phyloP scores from a whole-genome alignment of 441 rosid species.

The Gossypium lobatum region DNA sequence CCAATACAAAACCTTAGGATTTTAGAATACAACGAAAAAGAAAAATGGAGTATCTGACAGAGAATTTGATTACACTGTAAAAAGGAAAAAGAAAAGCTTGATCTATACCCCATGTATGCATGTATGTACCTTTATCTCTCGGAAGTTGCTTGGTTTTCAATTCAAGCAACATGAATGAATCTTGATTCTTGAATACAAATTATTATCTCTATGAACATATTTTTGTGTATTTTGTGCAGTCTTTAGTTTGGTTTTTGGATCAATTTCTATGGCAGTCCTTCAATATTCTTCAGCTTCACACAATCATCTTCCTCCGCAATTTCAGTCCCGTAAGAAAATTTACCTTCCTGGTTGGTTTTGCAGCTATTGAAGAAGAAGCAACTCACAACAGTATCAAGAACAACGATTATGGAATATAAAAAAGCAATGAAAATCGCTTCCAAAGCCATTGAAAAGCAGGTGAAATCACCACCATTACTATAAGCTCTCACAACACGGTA shows the following conservation, averaged over 20 bases:
- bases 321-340: conserved; percentile 19
- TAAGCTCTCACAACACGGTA: conserved; percentile 29
- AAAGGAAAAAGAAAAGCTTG: too few species aligned
- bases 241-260: too few species aligned
- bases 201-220: too few species aligned
- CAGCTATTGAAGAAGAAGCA: conserved; percentile 15
- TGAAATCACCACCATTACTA: conserved; percentile 9
- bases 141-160: not conserved
- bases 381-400: conserved; percentile 44
- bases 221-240: too few species aligned
- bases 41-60: too few species aligned
- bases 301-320: conserved; percentile 13
- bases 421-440: conserved; percentile 46
- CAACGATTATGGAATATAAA: conserved; percentile 40
- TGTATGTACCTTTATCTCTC: too few species aligned
- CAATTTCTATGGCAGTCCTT: conserved; percentile 21
- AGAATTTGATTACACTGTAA: too few species aligned
- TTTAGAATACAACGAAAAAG: not conserved
- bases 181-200: not conserved
- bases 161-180: conserved; percentile 18
- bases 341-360: conserved; percentile 3
- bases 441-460: conserved; percentile 27
- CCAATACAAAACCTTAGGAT: not conserved
- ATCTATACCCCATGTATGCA: too few species aligned
- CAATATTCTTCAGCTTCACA: conserved; percentile 23